Conservation (phyloP, 176 grass and related monocot species). For the Hyparrhenia diplandra region DNA sequence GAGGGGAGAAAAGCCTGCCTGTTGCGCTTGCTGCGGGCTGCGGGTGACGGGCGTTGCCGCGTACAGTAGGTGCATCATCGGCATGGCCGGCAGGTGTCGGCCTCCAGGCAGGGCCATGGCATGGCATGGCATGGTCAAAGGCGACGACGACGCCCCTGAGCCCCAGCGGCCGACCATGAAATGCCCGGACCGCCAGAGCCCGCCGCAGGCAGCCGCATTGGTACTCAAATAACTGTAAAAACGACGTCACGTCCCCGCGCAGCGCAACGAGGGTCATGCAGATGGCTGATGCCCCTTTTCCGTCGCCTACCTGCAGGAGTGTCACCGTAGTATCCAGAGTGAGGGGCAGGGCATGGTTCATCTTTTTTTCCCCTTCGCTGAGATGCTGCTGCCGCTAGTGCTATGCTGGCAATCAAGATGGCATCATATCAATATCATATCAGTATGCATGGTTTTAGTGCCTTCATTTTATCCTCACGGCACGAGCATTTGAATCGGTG, state of each 20-base stretch:
- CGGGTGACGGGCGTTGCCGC: not conserved
- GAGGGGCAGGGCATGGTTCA: too few relatives aligned
- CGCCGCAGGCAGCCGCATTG: not conserved
- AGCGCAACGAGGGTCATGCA: not conserved
- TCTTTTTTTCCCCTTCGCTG: too few relatives aligned
- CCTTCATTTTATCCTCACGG: too few relatives aligned
- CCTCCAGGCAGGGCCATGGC: not conserved
- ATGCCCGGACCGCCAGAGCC: not conserved
- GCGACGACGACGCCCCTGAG: not conserved
- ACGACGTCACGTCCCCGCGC: not conserved
- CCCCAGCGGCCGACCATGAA: slow-evolving; percentile 6
- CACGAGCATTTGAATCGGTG: too few relatives aligned
- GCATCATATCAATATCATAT: too few relatives aligned
- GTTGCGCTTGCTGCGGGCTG: not conserved
- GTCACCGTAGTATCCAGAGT: too few relatives aligned
- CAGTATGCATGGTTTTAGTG: too few relatives aligned
- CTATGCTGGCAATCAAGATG: not conserved
- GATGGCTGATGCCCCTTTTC: not conserved
- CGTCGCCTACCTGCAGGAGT: not conserved
- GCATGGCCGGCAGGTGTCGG: slow-evolving; percentile 18
- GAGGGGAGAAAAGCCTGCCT: not conserved
- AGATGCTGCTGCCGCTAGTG: not conserved
- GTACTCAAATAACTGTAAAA: not conserved
- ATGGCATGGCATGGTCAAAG: slow-evolving; percentile 23
- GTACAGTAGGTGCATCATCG: not conserved